Evolutionary conservation across 129 eudicot genomes (phyloP), one percentile per base, ranked within the genome.

Genomic region (Tagetes erecta): DNA sequence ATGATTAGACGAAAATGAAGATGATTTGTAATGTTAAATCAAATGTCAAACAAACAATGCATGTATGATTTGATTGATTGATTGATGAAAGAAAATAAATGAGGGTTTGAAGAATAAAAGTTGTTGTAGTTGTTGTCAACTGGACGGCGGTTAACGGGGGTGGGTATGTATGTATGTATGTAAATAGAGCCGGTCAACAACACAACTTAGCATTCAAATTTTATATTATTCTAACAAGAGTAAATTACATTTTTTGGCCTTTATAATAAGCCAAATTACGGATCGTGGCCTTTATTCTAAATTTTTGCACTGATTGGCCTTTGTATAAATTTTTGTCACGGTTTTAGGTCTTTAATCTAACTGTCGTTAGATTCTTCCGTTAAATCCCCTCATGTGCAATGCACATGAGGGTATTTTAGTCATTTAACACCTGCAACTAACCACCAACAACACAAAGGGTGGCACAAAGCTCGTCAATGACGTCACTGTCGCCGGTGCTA

Each of bases 381-480:
- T 20, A 20, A 20, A 20, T 20, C 27, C 27, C 27, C 27, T 20
- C 27, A 20, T 20, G 27, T 20, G 27, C 27, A 20, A 20, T 20
- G 27, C 27, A 20, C 27, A 20, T 20, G 27, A 20, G 27, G 27
- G 27, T 20, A 20, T 20, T 20, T 20, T 20, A 20, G 27, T 20
- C 27, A 20, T 20, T 20, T 20, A 20, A 20, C 27, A 20, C 27
- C 27, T 20, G 27, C 27, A 20, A 20, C 27, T 20, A 20, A 20
- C 27, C 27, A 20, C 27, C 27, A 20, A 20, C 27, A 49, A n/a
- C 74, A 58, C 41, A 9, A 11, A 33, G 14, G 20, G 41, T 44
- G 27, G 27, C 30, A 9, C 57, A 37, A 50, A 66, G 35, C 79
- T 78, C 73, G 12, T 50, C 40, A 56, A 81, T 81, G 85, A 78